These are phyloP conservation scores for Claviceps africana DNA, from an alignment of 2,329 filamentous ascomycete species.

Conservation along the genomic window DNA sequence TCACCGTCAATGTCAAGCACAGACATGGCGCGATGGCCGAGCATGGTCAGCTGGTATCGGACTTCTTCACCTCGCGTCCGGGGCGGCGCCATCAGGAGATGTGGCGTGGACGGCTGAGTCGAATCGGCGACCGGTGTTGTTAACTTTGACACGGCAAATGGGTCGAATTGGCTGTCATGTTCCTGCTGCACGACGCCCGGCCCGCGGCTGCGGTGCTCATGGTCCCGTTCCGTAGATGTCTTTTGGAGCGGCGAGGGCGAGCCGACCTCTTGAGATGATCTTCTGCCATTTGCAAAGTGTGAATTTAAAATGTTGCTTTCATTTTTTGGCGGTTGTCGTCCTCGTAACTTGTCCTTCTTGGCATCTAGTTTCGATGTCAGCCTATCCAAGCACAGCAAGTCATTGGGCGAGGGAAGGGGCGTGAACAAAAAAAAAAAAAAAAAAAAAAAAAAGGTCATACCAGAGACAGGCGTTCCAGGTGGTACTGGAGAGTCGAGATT, in stretches of 20 bases:
- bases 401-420: no score
- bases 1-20: conserved; percentile 16
- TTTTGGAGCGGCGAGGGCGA: conserved; percentile 4
- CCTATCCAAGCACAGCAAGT: background rate
- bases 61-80: conserved; percentile 20
- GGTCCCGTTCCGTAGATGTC: background rate
- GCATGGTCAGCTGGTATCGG: conserved; percentile 21
- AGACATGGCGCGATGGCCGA: conserved; percentile 18
- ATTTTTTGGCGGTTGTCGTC: background rate
- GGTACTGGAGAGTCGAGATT: conserved; percentile 40
- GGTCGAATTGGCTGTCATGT: background rate
- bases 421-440: no score
- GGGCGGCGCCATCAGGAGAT: conserved; percentile 36
- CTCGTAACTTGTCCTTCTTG: conserved; percentile 16
- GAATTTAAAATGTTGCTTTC: background rate
- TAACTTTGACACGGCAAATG: background rate
- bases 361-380: conserved; percentile 13
- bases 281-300: conserved; percentile 13
- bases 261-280: conserved; percentile 9
- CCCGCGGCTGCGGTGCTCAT: background rate
- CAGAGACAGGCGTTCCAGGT: conserved; percentile 34
- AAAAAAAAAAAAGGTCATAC: conserved; percentile 14
- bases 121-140: background rate
- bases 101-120: conserved; percentile 2
- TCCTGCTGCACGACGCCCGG: background rate